These are phyloP conservation scores for Phytopythium sindhum DNA, from an alignment of 352 stramenopile species.

Conservation along the genomic window DNA sequence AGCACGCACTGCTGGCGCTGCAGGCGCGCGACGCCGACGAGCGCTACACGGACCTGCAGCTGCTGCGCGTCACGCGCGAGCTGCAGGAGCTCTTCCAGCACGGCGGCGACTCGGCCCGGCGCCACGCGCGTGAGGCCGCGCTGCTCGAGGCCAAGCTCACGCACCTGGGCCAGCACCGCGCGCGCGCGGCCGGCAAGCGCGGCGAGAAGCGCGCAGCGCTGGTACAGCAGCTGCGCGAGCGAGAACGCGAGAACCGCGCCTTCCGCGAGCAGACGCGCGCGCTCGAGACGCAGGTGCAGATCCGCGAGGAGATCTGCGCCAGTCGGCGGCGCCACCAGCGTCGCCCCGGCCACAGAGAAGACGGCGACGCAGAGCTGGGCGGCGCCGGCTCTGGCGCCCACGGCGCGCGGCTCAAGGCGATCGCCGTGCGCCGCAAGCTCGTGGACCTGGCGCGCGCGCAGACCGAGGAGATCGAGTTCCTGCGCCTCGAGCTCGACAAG, in stretches of 20 bases:
- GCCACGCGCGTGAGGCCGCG: slow-evolving; percentile 70
- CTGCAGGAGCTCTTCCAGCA: slow-evolving; percentile 87
- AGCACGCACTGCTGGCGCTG: slow-evolving; percentile 77
- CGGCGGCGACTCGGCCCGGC: slow-evolving; percentile 73
- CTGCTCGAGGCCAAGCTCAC: slow-evolving; percentile 74
- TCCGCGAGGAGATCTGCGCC: slow-evolving; percentile 84
- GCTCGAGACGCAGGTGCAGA: slow-evolving; percentile 81
- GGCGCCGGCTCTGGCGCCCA: background rate
- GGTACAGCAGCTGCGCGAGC: slow-evolving; percentile 58
- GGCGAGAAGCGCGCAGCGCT: slow-evolving; percentile 45
- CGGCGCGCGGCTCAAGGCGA: slow-evolving; percentile 65
- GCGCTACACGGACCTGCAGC: slow-evolving; percentile 91
- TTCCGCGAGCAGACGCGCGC: slow-evolving; percentile 77
- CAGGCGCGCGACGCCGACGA: slow-evolving; percentile 87
- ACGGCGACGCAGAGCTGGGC: background rate
- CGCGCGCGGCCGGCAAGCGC: slow-evolving; percentile 63
- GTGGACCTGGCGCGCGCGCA: slow-evolving; percentile 88
- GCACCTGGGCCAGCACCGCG: slow-evolving; percentile 60
- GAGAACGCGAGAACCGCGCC: slow-evolving; percentile 73
- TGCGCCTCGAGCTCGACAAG: slow-evolving; percentile 87
- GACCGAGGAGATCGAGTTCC: slow-evolving; percentile 89
- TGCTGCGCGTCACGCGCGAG: slow-evolving; percentile 92
- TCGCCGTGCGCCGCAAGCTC: slow-evolving; percentile 84
- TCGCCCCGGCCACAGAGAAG: background rate
- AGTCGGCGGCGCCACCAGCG: slow-evolving; percentile 44